phyloP scores from a whole-genome alignment of 768 basidiomycete genomes.

The Tulasnella sp. region DNA sequence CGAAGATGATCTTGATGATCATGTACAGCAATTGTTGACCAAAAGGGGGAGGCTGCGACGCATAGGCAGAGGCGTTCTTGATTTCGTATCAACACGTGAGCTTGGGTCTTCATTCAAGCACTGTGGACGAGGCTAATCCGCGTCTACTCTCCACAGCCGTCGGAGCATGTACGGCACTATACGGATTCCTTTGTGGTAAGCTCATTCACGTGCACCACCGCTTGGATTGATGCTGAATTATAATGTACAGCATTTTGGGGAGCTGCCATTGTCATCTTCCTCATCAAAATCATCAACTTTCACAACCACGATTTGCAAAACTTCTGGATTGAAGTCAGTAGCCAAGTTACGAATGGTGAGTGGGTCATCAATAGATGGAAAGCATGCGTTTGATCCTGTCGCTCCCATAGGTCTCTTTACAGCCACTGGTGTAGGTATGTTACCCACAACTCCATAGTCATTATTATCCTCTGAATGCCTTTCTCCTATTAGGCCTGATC shows the following conservation, averaged over 20 bases:
- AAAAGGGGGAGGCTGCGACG: slow-evolving; percentile 48
- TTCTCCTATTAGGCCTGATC: slow-evolving; percentile 39
- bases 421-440: slow-evolving; percentile 49
- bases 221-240: not conserved
- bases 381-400: not conserved
- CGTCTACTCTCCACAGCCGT: slow-evolving; percentile 35
- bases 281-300: slow-evolving; percentile 55
- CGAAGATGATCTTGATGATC: slow-evolving; percentile 47
- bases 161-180: slow-evolving; percentile 61
- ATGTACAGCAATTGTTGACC: slow-evolving; percentile 65
- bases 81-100: slow-evolving; percentile 74
- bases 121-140: not conserved
- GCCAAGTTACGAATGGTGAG: slow-evolving; percentile 64
- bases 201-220: not conserved
- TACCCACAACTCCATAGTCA: not conserved
- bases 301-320: slow-evolving; percentile 58
- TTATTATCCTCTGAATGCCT: not conserved
- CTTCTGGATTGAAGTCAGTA: slow-evolving; percentile 71
- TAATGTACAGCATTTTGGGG: slow-evolving; percentile 64
- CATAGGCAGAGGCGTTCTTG: slow-evolving; percentile 60
- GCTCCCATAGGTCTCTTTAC: slow-evolving; percentile 53
- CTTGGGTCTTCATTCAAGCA: slow-evolving; percentile 15
- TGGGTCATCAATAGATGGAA: not conserved
- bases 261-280: slow-evolving; percentile 65
- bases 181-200: slow-evolving; percentile 63